Conservation (phyloP, 768 basidiomycete genomes). For the Rhodotorula kratochvilovae region DNA sequence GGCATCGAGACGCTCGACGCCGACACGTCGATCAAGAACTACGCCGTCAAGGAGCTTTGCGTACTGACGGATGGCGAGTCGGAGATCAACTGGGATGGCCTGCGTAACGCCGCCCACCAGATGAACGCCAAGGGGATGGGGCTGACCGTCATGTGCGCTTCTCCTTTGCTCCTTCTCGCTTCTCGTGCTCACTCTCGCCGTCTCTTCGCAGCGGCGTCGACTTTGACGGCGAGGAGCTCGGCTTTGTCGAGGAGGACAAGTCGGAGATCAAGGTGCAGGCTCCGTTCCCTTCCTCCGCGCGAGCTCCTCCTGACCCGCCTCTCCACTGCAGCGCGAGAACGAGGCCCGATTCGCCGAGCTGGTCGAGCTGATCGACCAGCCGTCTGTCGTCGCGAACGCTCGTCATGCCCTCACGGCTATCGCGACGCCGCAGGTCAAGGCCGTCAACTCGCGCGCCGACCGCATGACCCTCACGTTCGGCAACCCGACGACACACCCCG, state of each 20-base stretch:
- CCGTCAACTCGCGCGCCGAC: conserved; percentile 63
- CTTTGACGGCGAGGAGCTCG: conserved; percentile 70
- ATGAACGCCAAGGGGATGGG: conserved; percentile 60
- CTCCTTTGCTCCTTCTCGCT: background rate
- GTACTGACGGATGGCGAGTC: conserved; percentile 81
- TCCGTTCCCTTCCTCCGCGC: background rate
- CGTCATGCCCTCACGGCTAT: conserved; percentile 63
- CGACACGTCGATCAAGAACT: conserved; percentile 62
- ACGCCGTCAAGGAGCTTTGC: conserved; percentile 78
- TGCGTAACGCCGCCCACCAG: conserved; percentile 56
- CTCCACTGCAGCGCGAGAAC: conserved; percentile 58
- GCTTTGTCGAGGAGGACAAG: conserved; percentile 65
- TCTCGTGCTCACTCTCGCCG: conserved; percentile 11
- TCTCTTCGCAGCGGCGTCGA: conserved; percentile 67
- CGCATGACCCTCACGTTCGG: conserved; percentile 72
- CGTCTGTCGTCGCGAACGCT: conserved; percentile 61
- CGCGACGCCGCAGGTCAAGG: conserved; percentile 52
- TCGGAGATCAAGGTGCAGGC: conserved; percentile 65
- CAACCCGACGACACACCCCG: conserved; percentile 60
- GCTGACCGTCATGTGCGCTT: conserved; percentile 65
- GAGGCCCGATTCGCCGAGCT: conserved; percentile 63
- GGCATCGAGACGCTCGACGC: conserved; percentile 71
- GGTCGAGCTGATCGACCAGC: conserved; percentile 51
- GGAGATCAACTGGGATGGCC: conserved; percentile 65
- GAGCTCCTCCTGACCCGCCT: background rate